Percentiles rank a stretch among this genome's conserved stretches.
phyloP scores from a whole-genome alignment of 345 rosid species.

The Murraya koenigii region DNA sequence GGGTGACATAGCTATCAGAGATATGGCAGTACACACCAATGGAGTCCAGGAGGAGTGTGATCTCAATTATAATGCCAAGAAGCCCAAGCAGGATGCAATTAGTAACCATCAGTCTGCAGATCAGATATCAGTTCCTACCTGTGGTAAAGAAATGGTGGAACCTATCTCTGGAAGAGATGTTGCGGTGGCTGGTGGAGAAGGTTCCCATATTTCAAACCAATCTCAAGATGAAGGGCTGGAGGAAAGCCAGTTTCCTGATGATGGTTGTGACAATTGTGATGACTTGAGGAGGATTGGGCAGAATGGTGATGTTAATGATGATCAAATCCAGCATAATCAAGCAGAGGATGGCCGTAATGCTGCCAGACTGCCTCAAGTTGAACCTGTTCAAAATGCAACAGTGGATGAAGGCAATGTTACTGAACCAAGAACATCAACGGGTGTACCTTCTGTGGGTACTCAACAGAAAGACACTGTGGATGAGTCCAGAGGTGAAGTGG shows the following conservation, averaged over 20 bases:
- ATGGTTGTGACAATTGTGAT: slow-evolving; percentile 15
- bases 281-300: slow-evolving; percentile 11
- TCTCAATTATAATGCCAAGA: slow-evolving; percentile 27
- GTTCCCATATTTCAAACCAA: slow-evolving; percentile 10
- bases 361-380: slow-evolving; percentile 8
- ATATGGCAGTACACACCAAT: slow-evolving; percentile 7
- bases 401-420: slow-evolving; percentile 14
- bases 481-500: slow-evolving; percentile 9
- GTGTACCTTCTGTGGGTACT: slow-evolving; percentile 6
- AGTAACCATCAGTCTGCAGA: slow-evolving; percentile 4
- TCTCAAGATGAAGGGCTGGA: slow-evolving; percentile 17
- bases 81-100: slow-evolving; percentile 28
- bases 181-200: slow-evolving; percentile 11
- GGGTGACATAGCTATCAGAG: slow-evolving; percentile 22
- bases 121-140: slow-evolving; percentile 3
- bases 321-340: slow-evolving; percentile 14
- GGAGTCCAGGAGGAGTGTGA: slow-evolving; percentile 10
- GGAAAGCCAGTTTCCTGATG: slow-evolving; percentile 18
- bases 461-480: not conserved
- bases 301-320: slow-evolving; percentile 14
- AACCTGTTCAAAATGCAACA: not conserved
- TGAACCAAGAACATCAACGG: slow-evolving; percentile 14
- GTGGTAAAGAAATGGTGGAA: slow-evolving; percentile 4
- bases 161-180: slow-evolving; percentile 6
- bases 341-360: slow-evolving; percentile 12